Percentiles rank a stretch among this genome's conserved stretches.
phyloP scores from a whole-genome alignment of 768 basidiomycete genomes.

The Amanita muscaria region DNA sequence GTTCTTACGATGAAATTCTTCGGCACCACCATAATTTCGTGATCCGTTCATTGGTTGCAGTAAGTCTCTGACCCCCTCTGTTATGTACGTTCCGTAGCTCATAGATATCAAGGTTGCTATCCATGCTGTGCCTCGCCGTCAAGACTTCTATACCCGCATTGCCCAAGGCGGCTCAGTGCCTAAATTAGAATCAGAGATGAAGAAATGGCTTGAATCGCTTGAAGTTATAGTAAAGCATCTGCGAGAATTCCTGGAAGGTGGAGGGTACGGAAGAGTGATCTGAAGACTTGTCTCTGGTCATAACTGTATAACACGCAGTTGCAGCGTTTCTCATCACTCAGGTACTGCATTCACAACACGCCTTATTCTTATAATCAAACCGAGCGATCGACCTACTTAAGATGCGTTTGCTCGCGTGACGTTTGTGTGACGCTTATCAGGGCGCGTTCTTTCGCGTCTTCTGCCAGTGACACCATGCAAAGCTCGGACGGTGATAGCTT shows the following conservation, averaged over 20 bases:
- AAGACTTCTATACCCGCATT: slow-evolving; percentile 55
- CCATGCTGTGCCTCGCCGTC: slow-evolving; percentile 50
- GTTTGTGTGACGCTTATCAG: neutral
- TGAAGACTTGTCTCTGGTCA: neutral
- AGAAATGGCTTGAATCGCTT: slow-evolving; percentile 53
- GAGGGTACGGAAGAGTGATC: slow-evolving; percentile 39
- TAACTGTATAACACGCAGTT: too few species aligned
- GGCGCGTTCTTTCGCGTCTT: neutral
- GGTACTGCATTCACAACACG: neutral
- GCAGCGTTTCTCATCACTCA: neutral
- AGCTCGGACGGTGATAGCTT: slow-evolving; percentile 3
- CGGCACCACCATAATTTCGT: slow-evolving; percentile 59
- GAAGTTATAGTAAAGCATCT: slow-evolving; percentile 43
- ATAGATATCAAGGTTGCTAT: slow-evolving; percentile 39
- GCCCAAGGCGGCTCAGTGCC: slow-evolving; percentile 48
- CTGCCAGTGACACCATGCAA: neutral
- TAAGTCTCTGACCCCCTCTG: slow-evolving; percentile 21
- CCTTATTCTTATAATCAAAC: too few species aligned
- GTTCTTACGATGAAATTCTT: slow-evolving; percentile 62
- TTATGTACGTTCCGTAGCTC: neutral
- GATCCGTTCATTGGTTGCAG: slow-evolving; percentile 55
- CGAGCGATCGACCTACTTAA: neutral
- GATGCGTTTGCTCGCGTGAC: neutral
- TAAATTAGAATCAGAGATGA: slow-evolving; percentile 44
- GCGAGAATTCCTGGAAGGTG: slow-evolving; percentile 42